Evolutionary conservation across 169 alveolate genomes (phyloP).

Genomic region (Plasmodium yoelii): DNA sequence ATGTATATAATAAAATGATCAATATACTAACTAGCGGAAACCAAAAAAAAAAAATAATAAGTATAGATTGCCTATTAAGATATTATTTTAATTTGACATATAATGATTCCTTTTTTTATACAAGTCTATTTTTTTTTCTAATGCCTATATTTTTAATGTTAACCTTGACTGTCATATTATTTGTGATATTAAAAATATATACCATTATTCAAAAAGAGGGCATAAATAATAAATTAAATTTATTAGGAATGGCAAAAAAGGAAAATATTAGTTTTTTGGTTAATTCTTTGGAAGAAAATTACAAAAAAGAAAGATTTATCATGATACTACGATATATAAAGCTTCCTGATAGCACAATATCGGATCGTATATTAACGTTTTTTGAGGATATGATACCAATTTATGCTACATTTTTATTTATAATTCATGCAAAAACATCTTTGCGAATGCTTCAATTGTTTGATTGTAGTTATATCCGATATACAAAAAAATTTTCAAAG

Average conservation of each 20-base stretch:
- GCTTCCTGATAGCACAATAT: conserved; percentile 80
- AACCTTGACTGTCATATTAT: conserved; percentile 81
- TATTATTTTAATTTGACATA: conserved; percentile 78
- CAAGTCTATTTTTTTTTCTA: conserved; percentile 82
- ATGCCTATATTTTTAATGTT: conserved; percentile 82
- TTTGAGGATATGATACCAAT: conserved; percentile 91
- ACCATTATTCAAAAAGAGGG: conserved; percentile 27
- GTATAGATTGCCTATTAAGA: conserved; percentile 87
- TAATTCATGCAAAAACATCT: conserved; percentile 86
- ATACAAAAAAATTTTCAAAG: conserved; percentile 74
- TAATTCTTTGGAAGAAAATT: conserved; percentile 79
- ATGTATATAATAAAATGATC: conserved; percentile 28
- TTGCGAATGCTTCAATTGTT: conserved; percentile 85
- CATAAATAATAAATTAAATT: conserved; percentile 76
- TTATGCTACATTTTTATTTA: conserved; percentile 88
- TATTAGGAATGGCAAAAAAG: conserved; percentile 77
- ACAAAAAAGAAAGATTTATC: conserved; percentile 84
- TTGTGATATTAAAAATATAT: conserved; percentile 76
- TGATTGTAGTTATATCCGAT: conserved; percentile 85
- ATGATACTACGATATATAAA: conserved; percentile 88
- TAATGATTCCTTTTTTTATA: conserved; percentile 85
- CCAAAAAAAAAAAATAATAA: conserved; percentile 57
- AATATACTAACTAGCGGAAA: conserved; percentile 57
- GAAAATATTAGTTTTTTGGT: conserved; percentile 79
- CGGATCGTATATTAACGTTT: conserved; percentile 78